Evolutionary conservation across 2,329 filamentous ascomycete genomes (phyloP), one percentile per base, ranked within the genome.

Genomic region (Stagonosporopsis tanaceti): DNA sequence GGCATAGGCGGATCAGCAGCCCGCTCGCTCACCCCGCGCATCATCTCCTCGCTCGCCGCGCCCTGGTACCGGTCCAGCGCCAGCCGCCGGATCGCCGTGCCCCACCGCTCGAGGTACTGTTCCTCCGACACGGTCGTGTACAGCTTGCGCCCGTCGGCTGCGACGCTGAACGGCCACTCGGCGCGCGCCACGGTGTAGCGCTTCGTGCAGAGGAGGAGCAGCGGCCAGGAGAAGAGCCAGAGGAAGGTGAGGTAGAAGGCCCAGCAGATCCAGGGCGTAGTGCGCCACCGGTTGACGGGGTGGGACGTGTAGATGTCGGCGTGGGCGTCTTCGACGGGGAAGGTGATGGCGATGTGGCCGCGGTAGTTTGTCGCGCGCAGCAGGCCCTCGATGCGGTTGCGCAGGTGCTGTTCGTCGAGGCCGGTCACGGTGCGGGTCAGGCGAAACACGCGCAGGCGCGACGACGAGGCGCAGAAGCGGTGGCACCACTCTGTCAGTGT

Each of bases 191-290:
- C 87, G 61, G 88, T 83, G 77, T 88, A 93, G 46, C 85, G 81
- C 69, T 85, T 86, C 1, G 90, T 93, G 17, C 83, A 76, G 70
- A 91, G 82, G 76, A 85, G 88, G 12, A 93, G 80, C 54, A 85
- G 83, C 0, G 90, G 90, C 90, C 90, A 93, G 3, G 84, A 79
- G 64, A 93, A 80, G 54, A 93, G 68, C 82, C 89, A 89, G 12
- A 90, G 74, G 58, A 92, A 85, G 0, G 87, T 87, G 6, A 90
- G 72, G 69, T 85, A 87, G 77, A 88, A 91, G 9, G 91, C 41
- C 80, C 85, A 85, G 39, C 83, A 78, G 41, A 92, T 79, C 87
- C 87, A 91, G 6, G 71, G 72, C 1, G 82, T 87, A 42, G 87
- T 78, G 0, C 90, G 85, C 85, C 88, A 90, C 28, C 80, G 76